phyloP scores from a whole-genome alignment of 2,329 filamentous ascomycete species.

The Colletotrichum noveboracense region DNA sequence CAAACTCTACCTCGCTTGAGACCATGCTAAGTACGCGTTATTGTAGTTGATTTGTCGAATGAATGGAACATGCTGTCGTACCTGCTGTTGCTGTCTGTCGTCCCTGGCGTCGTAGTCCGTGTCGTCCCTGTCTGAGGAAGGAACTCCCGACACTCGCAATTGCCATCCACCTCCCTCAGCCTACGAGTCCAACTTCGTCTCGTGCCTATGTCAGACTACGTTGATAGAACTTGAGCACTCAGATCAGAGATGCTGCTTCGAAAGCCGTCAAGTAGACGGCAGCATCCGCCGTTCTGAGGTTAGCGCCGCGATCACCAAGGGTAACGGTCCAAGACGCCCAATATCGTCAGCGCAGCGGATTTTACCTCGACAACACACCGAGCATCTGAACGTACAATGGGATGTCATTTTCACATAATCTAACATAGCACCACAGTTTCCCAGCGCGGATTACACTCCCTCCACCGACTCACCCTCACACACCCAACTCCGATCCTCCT shows the following conservation, averaged over 20 bases:
- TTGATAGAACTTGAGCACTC: rapidly evolving
- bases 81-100: too few species aligned
- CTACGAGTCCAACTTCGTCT: not conserved
- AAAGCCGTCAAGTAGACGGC: not conserved
- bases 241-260: not conserved
- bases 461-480: not conserved
- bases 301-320: not conserved
- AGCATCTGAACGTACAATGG: not conserved
- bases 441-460: not conserved
- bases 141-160: not conserved
- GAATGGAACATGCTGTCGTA: too few species aligned
- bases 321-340: not conserved
- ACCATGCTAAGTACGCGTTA: too few species aligned
- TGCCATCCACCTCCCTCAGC: not conserved
- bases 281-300: not conserved
- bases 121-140: not conserved
- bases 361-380: not conserved
- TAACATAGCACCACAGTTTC: not conserved
- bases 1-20: too few species aligned
- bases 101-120: too few species aligned
- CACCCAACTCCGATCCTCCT: not conserved
- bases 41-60: too few species aligned
- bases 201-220: not conserved
- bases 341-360: not conserved
- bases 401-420: not conserved